These are phyloP conservation scores for Dipodascus albidus DNA, from an alignment of 805 yeast genomes.

Conservation along the genomic window DNA sequence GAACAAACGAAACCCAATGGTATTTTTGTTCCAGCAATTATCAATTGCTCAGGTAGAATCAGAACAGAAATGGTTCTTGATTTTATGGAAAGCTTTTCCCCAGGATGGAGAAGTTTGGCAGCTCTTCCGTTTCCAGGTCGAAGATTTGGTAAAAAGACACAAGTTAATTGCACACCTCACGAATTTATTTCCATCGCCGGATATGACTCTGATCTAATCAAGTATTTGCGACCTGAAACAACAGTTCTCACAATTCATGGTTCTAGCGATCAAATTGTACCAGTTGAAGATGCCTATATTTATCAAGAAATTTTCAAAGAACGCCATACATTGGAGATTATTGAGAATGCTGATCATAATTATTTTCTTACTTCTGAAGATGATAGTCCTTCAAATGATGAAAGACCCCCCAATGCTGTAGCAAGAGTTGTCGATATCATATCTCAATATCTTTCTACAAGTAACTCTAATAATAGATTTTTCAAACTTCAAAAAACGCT, in stretches of 20 bases:
- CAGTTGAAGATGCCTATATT: conserved; percentile 45
- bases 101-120: conserved; percentile 27
- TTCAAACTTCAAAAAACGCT: conserved; percentile 27
- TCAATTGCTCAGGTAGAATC: conserved; percentile 68
- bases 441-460: conserved; percentile 33
- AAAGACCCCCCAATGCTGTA: background rate
- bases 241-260: conserved; percentile 66
- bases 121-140: conserved; percentile 19
- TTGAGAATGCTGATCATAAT: conserved; percentile 72
- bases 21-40: conserved; percentile 46
- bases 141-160: conserved; percentile 10
- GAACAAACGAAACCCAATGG: conserved; percentile 18
- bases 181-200: conserved; percentile 6
- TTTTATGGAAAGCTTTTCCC: conserved; percentile 33
- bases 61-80: conserved; percentile 5
- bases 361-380: conserved; percentile 41
- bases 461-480: conserved; percentile 44
- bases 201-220: conserved; percentile 5
- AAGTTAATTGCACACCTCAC: conserved; percentile 7
- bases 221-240: conserved; percentile 23
- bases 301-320: conserved; percentile 47
- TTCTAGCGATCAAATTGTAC: conserved; percentile 51
- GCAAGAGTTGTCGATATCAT: conserved; percentile 37
- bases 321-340: conserved; percentile 45
- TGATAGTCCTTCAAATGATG: conserved; percentile 16